Percentiles rank a stretch among this genome's conserved stretches.
Conservation (phyloP, 2,329 filamentous ascomycete genomes). For the Fusarium scirpi region DNA sequence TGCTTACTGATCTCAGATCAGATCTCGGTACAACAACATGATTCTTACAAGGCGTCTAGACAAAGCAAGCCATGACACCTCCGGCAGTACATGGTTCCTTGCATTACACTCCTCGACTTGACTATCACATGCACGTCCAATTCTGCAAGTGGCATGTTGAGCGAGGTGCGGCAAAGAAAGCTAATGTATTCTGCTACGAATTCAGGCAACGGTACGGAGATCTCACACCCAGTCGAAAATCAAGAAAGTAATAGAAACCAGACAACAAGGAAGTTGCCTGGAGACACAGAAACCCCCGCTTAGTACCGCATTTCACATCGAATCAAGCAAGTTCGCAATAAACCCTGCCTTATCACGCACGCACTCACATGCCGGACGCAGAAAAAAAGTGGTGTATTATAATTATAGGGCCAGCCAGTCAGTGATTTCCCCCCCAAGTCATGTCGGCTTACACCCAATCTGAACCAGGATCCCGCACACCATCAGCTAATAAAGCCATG, state of each 20-base stretch:
- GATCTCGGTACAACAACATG: neutral
- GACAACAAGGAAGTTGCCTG: constrained; percentile 1
- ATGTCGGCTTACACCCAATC: constrained; percentile 1
- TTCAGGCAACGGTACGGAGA: constrained; percentile 12
- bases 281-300: constrained; percentile 1
- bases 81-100: constrained; percentile 11
- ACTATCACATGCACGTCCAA: constrained; percentile 23
- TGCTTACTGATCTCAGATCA: neutral
- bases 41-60: neutral
- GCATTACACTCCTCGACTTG: constrained; percentile 5
- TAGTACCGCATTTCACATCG: constrained; percentile 6
- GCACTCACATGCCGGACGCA: constrained; percentile 19
- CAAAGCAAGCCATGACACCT: neutral
- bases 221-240: constrained; percentile 9
- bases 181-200: constrained; percentile 1
- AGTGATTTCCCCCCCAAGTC: constrained; percentile 16
- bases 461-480: constrained; percentile 35
- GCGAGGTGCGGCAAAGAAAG: neutral
- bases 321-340: constrained; percentile 30
- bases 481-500: constrained; percentile 21
- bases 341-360: constrained; percentile 35
- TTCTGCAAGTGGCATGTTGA: constrained; percentile 4
- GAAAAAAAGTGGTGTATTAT: constrained; percentile 16
- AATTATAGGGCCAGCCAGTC: constrained; percentile 23
- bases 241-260: constrained; percentile 5